phyloP scores from a whole-genome alignment of 257 asterid species.

The Cruciata laevipes region DNA sequence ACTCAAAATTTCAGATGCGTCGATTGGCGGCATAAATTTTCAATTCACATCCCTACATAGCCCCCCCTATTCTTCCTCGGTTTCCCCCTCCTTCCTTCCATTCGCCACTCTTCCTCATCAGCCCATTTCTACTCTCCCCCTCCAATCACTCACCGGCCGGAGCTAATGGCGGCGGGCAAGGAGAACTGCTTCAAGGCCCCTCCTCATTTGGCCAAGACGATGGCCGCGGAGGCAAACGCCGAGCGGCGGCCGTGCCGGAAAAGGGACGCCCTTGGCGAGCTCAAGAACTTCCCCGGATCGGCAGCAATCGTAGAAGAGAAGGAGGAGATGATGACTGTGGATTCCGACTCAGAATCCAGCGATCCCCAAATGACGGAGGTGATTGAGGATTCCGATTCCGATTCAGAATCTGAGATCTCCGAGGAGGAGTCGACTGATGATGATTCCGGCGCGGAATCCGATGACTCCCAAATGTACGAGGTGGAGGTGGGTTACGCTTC shows the following conservation, averaged over 20 bases:
- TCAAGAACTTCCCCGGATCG: background rate
- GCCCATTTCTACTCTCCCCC: background rate
- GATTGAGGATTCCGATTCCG: background rate
- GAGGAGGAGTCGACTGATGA: background rate
- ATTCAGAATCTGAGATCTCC: background rate
- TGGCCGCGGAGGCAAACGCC: background rate
- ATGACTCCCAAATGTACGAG: background rate
- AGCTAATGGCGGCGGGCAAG: background rate
- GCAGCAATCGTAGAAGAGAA: background rate
- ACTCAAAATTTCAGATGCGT: background rate
- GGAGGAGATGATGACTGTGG: background rate
- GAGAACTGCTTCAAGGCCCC: background rate
- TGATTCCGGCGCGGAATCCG: background rate
- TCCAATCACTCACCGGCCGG: background rate
- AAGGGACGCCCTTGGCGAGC: background rate
- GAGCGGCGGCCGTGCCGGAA: background rate
- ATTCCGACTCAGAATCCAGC: background rate
- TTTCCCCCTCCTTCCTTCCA: background rate
- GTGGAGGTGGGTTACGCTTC: background rate
- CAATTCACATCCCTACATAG: background rate
- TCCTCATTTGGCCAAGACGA: background rate
- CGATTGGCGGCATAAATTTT: background rate
- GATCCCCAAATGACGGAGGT: background rate
- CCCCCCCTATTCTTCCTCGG: background rate
- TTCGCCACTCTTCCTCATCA: background rate